A percentile compares a stretch with the other conserved stretches of the same genome.
These are phyloP conservation scores for Cryphonectria carpinicola DNA, from an alignment of 2,329 filamentous ascomycete genomes.

Conservation along the genomic window DNA sequence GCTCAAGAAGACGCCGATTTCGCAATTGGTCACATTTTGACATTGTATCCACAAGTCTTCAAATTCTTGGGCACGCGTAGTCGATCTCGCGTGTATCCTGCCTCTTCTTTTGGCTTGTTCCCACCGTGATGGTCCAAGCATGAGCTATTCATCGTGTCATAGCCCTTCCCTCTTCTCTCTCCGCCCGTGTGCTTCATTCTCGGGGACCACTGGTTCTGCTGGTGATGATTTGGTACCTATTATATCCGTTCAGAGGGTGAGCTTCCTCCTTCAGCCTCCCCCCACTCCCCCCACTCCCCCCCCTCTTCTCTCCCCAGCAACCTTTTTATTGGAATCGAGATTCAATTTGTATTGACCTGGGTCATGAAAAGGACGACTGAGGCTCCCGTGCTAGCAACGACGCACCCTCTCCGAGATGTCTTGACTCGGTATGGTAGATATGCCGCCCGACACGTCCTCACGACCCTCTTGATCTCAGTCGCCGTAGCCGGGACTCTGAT, in stretches of 20 bases:
- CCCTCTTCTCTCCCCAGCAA: constrained; percentile 6
- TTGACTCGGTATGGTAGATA: constrained; percentile 73
- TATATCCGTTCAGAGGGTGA: constrained; percentile 78
- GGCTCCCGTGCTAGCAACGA: constrained; percentile 66
- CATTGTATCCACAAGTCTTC: constrained; percentile 2
- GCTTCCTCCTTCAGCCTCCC: constrained; percentile 41
- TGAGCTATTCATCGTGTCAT: constrained; percentile 22
- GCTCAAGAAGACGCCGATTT: constrained; percentile 6
- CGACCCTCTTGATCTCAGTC: constrained; percentile 75
- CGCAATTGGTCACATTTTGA: neutral
- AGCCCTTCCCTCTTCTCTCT: constrained; percentile 3
- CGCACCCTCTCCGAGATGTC: constrained; percentile 66
- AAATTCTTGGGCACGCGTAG: neutral
- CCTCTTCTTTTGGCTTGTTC: constrained; percentile 7
- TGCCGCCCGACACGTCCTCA: constrained; percentile 73
- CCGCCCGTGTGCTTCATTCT: constrained; percentile 12
- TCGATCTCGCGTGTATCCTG: constrained; percentile 11
- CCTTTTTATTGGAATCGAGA: constrained; percentile 28
- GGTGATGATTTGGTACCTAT: constrained; percentile 74
- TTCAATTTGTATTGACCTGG: constrained; percentile 14
- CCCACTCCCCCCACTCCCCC: too few species aligned
- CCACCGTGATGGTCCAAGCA: constrained; percentile 25
- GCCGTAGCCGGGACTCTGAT: constrained; percentile 70
- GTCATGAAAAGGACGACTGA: constrained; percentile 67
- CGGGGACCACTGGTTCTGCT: constrained; percentile 22